These are phyloP conservation scores for Malassezia brasiliensis DNA, from an alignment of 1,284 basidiomycete species.

Conservation along the genomic window DNA sequence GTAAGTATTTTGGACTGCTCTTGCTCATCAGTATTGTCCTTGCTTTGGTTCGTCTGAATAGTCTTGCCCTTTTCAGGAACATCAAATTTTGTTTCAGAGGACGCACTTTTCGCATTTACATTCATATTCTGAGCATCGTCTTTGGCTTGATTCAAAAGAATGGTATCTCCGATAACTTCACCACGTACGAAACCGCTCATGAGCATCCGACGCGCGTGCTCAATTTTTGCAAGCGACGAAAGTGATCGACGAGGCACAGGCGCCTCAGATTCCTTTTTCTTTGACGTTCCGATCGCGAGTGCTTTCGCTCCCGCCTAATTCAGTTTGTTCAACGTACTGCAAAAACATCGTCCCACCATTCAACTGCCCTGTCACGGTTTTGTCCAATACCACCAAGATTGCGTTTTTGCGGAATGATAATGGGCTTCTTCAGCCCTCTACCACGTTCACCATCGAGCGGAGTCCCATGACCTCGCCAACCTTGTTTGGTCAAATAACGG, in stretches of 20 bases:
- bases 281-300: slow-evolving; percentile 20
- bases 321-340: slow-evolving; percentile 18
- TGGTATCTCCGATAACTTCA: slow-evolving; percentile 16
- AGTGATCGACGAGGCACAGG: slow-evolving; percentile 25
- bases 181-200: slow-evolving; percentile 43
- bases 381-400: slow-evolving; percentile 42
- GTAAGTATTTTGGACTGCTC: background rate
- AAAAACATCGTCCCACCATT: slow-evolving; percentile 48
- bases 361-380: slow-evolving; percentile 42
- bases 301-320: slow-evolving; percentile 30
- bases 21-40: background rate
- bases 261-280: background rate
- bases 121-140: too few species aligned
- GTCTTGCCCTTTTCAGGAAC: background rate
- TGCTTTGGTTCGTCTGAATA: too few species aligned
- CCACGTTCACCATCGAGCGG: slow-evolving; percentile 39
- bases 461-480: slow-evolving; percentile 42
- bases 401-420: slow-evolving; percentile 40
- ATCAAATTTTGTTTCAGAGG: too few species aligned
- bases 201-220: slow-evolving; percentile 37
- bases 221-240: slow-evolving; percentile 33
- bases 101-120: too few species aligned
- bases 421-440: slow-evolving; percentile 42
- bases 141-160: background rate
- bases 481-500: slow-evolving; percentile 33